phyloP scores from a whole-genome alignment of 1,284 basidiomycete species.

The Cryptococcus sp. region DNA sequence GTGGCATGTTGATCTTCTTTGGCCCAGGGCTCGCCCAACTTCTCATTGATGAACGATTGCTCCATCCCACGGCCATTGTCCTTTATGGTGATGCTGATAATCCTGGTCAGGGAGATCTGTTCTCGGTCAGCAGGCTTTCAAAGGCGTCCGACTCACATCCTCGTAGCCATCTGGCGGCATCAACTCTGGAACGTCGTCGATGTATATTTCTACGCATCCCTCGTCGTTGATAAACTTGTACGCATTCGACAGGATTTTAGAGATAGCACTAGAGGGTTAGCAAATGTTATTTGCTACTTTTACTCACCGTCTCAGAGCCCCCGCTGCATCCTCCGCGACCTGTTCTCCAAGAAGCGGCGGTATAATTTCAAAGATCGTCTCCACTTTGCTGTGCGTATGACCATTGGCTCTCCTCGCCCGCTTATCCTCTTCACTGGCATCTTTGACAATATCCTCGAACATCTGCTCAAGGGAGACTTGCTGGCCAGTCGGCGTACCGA shows the following conservation, averaged over 20 bases:
- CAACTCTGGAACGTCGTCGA: constrained; percentile 40
- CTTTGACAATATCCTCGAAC: constrained; percentile 45
- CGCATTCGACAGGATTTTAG: constrained; percentile 46
- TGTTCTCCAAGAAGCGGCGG: constrained; percentile 40
- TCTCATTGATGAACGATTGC: constrained; percentile 36
- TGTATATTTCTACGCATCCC: constrained; percentile 46
- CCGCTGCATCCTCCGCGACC: constrained; percentile 42
- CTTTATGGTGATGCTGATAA: constrained; percentile 41
- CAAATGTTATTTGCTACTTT: not conserved
- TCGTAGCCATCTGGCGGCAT: constrained; percentile 44
- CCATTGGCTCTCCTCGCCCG: constrained; percentile 31
- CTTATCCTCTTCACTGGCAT: constrained; percentile 40
- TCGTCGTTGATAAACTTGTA: constrained; percentile 48
- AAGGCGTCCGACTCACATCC: constrained; percentile 21
- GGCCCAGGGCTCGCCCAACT: constrained; percentile 44
- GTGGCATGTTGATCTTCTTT: constrained; percentile 46
- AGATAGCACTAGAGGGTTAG: constrained; percentile 28
- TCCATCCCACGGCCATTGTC: constrained; percentile 48
- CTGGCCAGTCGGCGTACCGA: not conserved
- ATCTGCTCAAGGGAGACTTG: constrained; percentile 33
- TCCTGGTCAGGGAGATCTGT: constrained; percentile 26
- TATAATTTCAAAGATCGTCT: constrained; percentile 49
- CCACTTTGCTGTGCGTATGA: constrained; percentile 30
- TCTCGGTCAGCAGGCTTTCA: not conserved
- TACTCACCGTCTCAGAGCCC: constrained; percentile 37